phyloP scores from a whole-genome alignment of 331 rosid genomes.

The Cydonia oblonga region DNA sequence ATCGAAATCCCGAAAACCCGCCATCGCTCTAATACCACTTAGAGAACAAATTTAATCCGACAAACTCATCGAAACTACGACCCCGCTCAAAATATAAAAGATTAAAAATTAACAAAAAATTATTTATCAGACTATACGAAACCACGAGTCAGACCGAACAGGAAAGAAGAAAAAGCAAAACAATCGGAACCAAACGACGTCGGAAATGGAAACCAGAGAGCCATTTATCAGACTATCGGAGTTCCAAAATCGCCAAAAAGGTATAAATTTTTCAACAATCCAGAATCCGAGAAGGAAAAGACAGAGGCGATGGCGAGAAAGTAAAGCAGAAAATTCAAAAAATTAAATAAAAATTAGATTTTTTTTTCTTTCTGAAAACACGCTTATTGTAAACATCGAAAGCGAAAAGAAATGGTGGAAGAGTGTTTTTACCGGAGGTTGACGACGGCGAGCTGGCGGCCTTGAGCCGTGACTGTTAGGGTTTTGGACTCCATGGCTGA shows the following conservation, averaged over 20 bases:
- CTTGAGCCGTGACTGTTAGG: conserved; percentile 34
- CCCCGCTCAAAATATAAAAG: neutral
- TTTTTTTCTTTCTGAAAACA: neutral
- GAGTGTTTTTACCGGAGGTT: conserved; percentile 28
- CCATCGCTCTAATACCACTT: neutral
- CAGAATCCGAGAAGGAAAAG: neutral
- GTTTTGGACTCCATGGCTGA: conserved; percentile 40
- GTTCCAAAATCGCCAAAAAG: conserved; percentile 12
- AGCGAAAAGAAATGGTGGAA: neutral
- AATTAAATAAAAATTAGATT: neutral
- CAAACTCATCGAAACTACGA: neutral
- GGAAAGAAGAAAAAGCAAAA: neutral
- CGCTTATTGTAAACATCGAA: conserved; percentile 8
- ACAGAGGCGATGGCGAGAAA: neutral
- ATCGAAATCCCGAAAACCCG: neutral
- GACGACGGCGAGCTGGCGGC: conserved; percentile 24
- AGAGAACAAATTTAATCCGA: neutral
- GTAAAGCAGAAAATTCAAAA: neutral
- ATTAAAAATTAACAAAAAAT: too few relatives aligned
- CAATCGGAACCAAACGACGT: neutral
- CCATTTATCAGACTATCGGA: neutral
- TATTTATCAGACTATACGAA: too few relatives aligned
- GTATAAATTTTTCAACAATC: neutral
- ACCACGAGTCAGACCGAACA: too few relatives aligned
- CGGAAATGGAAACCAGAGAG: neutral